Percentiles rank a stretch among this genome's conserved stretches.
Conservation (phyloP, 1,284 basidiomycete genomes). For the Somion occarium region DNA sequence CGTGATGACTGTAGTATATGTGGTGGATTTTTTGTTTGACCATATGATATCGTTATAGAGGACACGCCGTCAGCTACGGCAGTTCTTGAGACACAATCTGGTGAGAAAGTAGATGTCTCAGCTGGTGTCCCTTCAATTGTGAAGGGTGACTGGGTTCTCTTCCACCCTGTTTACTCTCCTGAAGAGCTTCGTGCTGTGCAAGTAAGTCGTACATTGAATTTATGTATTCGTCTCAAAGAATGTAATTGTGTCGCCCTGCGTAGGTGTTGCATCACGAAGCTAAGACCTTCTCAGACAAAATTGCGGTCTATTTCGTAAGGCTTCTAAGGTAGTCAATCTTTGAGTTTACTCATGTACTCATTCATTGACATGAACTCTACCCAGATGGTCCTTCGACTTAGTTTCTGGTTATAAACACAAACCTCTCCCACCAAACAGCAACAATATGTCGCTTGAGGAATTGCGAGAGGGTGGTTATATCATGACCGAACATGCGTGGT, state of each 20-base stretch:
- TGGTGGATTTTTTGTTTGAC: not conserved
- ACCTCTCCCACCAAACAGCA: constrained; percentile 49
- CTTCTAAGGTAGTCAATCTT: constrained; percentile 39
- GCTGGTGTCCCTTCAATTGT: constrained; percentile 21
- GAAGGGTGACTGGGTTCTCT: constrained; percentile 76
- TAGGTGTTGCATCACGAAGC: constrained; percentile 71
- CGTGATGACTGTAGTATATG: constrained; percentile 10
- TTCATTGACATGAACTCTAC: not conserved
- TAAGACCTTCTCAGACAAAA: constrained; percentile 66
- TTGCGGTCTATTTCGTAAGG: constrained; percentile 63
- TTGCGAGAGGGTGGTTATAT: constrained; percentile 70
- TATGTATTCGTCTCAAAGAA: not conserved
- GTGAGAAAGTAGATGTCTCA: constrained; percentile 5
- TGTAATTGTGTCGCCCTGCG: not conserved
- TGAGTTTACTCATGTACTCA: not conserved
- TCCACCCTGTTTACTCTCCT: constrained; percentile 75
- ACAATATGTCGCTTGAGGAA: constrained; percentile 61
- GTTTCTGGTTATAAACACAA: constrained; percentile 80
- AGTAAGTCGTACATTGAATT: constrained; percentile 30
- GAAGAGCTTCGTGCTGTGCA: constrained; percentile 79
- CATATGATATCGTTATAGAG: constrained; percentile 11
- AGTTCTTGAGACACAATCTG: not conserved
- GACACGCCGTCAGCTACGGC: constrained; percentile 11
- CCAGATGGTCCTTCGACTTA: constrained; percentile 67
- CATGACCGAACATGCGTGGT: constrained; percentile 74